Evolutionary conservation across 352 stramenopile genomes (phyloP).

Genomic region (Paralagenidium karlingii): DNA sequence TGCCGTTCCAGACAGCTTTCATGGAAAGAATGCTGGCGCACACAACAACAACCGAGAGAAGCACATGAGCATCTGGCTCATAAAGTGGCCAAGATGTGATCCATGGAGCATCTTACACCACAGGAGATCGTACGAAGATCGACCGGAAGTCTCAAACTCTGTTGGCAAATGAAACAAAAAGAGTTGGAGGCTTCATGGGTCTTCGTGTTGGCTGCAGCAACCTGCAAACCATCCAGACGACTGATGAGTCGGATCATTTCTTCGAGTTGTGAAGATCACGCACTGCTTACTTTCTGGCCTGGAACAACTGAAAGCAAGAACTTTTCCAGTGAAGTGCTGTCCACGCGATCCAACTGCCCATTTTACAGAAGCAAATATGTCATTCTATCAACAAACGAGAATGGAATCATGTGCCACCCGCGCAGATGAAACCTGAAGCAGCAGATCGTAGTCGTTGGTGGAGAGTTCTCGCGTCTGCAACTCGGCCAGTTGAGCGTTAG

Average conservation of each 20-base stretch:
- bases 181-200: constrained; percentile 20
- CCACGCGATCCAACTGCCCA: constrained; percentile 44
- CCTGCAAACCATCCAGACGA: background rate
- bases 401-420: background rate
- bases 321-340: constrained; percentile 54
- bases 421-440: constrained; percentile 24
- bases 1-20: constrained; percentile 63
- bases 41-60: background rate
- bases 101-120: constrained; percentile 16
- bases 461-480: constrained; percentile 63
- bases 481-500: no score
- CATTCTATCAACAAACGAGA: background rate
- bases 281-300: constrained; percentile 28
- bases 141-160: constrained; percentile 47
- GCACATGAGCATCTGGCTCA: background rate
- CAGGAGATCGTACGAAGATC: constrained; percentile 33
- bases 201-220: constrained; percentile 26
- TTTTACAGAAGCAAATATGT: no score
- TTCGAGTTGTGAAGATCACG: no score
- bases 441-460: constrained; percentile 73
- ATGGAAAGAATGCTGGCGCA: constrained; percentile 52
- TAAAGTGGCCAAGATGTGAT: constrained; percentile 1
- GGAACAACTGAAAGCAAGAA: constrained; percentile 42
- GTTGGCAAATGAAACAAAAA: constrained; percentile 35
- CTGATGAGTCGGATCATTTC: background rate